These are phyloP conservation scores for Zoysia pacifica DNA, from an alignment of 176 grass and related monocot genomes.

Conservation along the genomic window DNA sequence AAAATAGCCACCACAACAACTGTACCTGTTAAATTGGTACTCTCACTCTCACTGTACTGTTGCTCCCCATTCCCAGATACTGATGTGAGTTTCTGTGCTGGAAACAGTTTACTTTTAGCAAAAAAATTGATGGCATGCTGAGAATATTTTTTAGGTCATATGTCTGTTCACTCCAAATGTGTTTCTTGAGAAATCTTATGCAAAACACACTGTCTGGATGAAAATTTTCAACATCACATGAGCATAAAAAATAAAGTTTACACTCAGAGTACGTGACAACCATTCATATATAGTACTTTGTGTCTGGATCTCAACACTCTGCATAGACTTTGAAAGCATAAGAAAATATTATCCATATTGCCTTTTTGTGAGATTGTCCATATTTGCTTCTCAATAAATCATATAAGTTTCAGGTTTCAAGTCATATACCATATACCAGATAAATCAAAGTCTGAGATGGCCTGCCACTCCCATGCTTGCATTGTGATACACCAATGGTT, in stretches of 20 bases:
- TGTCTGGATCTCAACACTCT: not conserved
- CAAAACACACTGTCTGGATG: too few relatives aligned
- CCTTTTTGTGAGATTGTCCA: not conserved
- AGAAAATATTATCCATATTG: not conserved
- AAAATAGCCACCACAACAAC: not conserved
- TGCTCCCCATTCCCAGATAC: not conserved
- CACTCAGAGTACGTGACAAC: not conserved
- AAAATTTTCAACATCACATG: not conserved
- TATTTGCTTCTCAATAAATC: slow-evolving; percentile 4
- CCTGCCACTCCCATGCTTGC: not conserved
- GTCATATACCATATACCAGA: not conserved
- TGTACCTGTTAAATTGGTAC: not conserved
- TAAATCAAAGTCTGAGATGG: not conserved
- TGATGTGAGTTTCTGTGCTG: slow-evolving; percentile 4
- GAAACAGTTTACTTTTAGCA: not conserved
- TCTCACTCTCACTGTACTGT: slow-evolving; percentile 9
- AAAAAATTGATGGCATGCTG: not conserved
- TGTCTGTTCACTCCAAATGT: slow-evolving; percentile 10
- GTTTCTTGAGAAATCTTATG: not conserved
- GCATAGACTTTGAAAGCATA: slow-evolving; percentile 1
- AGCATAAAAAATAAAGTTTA: not conserved
- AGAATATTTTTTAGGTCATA: slow-evolving; percentile 22
- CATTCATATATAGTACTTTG: not conserved
- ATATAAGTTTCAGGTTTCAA: not conserved
- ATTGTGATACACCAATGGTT: slow-evolving; percentile 11